Base-by-base conservation (phyloP, 208 protist species). In the Blechomonas ayalai region DNA sequence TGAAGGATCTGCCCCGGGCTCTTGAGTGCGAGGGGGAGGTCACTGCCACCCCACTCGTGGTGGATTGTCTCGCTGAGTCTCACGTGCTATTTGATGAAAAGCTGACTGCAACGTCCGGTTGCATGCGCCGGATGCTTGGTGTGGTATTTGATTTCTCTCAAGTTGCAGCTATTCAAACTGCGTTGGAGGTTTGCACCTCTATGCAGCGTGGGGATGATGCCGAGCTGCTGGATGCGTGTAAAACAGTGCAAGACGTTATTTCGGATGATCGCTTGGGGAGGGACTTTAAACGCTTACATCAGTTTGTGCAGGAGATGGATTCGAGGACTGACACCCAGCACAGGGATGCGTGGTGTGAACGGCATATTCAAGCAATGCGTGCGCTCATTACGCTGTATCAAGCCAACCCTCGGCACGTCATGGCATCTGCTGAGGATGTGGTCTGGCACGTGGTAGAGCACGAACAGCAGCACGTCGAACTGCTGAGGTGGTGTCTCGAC, bases 401-500 rank as follows among this genome's bases (percentile, higher is more conserved):
- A 37, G 35, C 38, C 2, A 15, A 42, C 13, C 67, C 67, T 2
- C 35, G 37, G 5, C 18, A 10, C 2, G 39, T 56, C 8, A 49
- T 60, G 15, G 36, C 33, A 3, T 41, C 48, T 19, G 56, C 52
- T 33, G 53, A 50, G 38, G 43, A 42, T 50, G 42, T 51, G n/a
- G 31, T 74, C 8, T 34, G 31, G 12, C 33, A 29, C 8, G 15
- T 68, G 6, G 40, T 67, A 34, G 35, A 67, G 39, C 43, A 58
- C 38, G 59, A 67, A 42, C 37, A 47, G 0, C 43, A 62, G 8
- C 58, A 64, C 47, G n/a, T 61, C 2, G 59, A 37, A 1, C 45
- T 74, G 48, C 50, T 74, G 22, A 52, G 60, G 5, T 2, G 43
- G 16, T 46, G 59, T 32, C 54, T 53, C n/a, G 50, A 44, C 4